These are phyloP conservation scores for Penicillium lagena DNA, from an alignment of 495 filamentous ascomycete genomes.

Conservation along the genomic window DNA sequence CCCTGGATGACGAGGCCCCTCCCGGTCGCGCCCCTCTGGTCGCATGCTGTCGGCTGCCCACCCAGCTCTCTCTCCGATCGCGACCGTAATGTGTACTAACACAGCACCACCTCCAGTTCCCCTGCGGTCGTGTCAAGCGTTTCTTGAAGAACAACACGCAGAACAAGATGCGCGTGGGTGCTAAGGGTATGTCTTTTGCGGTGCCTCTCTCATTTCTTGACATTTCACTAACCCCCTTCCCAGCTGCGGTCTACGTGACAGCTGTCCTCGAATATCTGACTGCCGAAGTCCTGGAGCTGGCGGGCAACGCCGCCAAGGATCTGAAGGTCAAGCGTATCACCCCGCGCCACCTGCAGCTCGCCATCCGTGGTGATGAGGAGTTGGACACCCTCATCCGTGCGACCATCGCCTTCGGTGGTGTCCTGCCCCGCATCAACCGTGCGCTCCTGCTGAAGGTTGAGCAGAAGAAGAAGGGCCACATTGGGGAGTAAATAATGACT, in stretches of 20 bases:
- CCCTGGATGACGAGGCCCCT: neutral
- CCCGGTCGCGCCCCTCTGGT: constrained; percentile 8
- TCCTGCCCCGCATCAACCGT: constrained; percentile 97
- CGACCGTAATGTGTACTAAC: constrained; percentile 1
- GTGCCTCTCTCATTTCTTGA: neutral
- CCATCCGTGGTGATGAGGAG: constrained; percentile 98
- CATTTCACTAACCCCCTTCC: neutral
- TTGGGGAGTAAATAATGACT: constrained; percentile 29
- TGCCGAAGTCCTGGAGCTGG: constrained; percentile 95
- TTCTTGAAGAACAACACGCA: constrained; percentile 99
- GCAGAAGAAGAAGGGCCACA: constrained; percentile 96
- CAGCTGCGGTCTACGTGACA: constrained; percentile 94
- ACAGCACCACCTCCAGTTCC: constrained; percentile 62
- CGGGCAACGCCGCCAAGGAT: constrained; percentile 97
- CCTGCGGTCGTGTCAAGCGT: constrained; percentile 98
- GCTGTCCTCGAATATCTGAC: constrained; percentile 97
- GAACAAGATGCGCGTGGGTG: constrained; percentile 99
- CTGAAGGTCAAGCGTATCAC: constrained; percentile 99
- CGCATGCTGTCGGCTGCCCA: too few species aligned
- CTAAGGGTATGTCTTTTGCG: constrained; percentile 56
- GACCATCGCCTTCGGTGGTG: constrained; percentile 97
- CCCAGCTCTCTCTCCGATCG: neutral
- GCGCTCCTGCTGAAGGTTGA: constrained; percentile 96
- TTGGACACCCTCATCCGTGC: constrained; percentile 95
- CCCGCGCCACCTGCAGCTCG: constrained; percentile 93